Evolutionary conservation across 2,329 filamentous ascomycete species (phyloP), one percentile per base, ranked within the genome.

Genomic region (Colletotrichum godetiae): DNA sequence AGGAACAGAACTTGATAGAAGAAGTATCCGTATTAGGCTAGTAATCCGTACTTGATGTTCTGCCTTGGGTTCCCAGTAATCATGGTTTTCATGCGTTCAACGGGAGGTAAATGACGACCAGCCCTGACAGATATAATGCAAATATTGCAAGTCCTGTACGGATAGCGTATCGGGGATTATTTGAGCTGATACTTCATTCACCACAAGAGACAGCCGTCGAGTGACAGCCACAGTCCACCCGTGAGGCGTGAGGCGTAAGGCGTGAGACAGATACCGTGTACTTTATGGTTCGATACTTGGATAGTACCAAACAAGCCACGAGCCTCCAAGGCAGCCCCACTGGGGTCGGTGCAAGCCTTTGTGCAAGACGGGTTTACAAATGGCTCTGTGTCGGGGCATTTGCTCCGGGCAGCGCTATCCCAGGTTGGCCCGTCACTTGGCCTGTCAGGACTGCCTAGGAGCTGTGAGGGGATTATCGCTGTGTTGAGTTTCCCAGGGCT

Each of bases 341-440:
- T 33, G 29, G 27, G n/a, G 22, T 55, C 52, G 22, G 24, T 13
- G 5, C 11, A 12, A 12, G 22, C 7, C 55, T 67, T 52, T 56
- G 19, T 49, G 42, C 42, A 49, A 49, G 42, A 49, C 8, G 19
- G 15, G 19, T 19, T 22, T 19, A 49, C 42, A n/a, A 49, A 49
- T 29, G 29, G 5, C n/a, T 27, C 31, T 31, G 22, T 8, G 29
- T 19, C 71, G 71, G 71, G 67, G 67, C 71, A 60, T 73, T 66
- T 73, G 71, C 71, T 73, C 71, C 71, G 71, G 67, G 5, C 8
- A 29, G 60, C 46, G 56, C 55, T 67, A 56, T 49, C 46, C 22
- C 42, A 24, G 42, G 42, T 42, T 27, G 31, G 27, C 67, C 49
- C 13, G 37, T 8, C 19, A 15, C 13, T 42, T 15, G 37, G 19